A percentile compares a stretch with the other conserved stretches of the same genome.
These are phyloP conservation scores for Sclerotinia subarctica DNA, from an alignment of 2,329 filamentous ascomycete species.

Conservation along the genomic window DNA sequence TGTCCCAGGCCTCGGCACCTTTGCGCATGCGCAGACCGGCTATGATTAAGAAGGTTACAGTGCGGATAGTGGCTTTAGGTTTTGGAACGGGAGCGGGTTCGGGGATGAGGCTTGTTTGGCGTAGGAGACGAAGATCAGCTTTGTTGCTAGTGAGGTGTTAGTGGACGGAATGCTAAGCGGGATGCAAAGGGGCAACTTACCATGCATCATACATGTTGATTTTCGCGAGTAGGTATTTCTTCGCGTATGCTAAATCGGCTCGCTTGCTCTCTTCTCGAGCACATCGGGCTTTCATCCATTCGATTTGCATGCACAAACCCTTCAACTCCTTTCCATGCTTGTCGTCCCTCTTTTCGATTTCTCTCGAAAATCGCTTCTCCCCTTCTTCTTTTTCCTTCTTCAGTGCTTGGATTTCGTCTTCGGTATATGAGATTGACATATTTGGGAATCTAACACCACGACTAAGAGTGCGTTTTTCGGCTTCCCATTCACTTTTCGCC, in stretches of 20 bases:
- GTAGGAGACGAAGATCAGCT: slow-evolving; percentile 80
- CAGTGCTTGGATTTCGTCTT: slow-evolving; percentile 42
- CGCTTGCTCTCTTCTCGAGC: slow-evolving; percentile 78
- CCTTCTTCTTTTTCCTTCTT: slow-evolving; percentile 39
- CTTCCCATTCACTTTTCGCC: slow-evolving; percentile 45
- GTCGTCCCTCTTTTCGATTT: slow-evolving; percentile 49
- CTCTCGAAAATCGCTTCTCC: slow-evolving; percentile 50
- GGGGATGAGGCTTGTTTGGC: slow-evolving; percentile 68
- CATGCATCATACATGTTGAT: slow-evolving; percentile 84
- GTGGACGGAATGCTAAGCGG: slow-evolving; percentile 22
- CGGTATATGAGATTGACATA: slow-evolving; percentile 40
- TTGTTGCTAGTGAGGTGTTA: slow-evolving; percentile 66
- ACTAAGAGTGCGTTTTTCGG: slow-evolving; percentile 44
- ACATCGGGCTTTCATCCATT: slow-evolving; percentile 81
- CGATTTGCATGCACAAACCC: slow-evolving; percentile 83
- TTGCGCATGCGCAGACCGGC: slow-evolving; percentile 51
- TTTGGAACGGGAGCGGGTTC: slow-evolving; percentile 9
- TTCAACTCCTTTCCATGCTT: slow-evolving; percentile 72
- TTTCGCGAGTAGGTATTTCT: slow-evolving; percentile 76
- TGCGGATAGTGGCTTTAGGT: slow-evolving; percentile 41
- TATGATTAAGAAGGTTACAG: slow-evolving; percentile 48
- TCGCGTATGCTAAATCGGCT: slow-evolving; percentile 78
- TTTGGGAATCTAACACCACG: slow-evolving; percentile 42
- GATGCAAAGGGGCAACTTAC: slow-evolving; percentile 54
- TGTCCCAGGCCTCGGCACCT: slow-evolving; percentile 48